phyloP scores from a whole-genome alignment of 768 basidiomycete genomes.

The Leccinum uliginosum region DNA sequence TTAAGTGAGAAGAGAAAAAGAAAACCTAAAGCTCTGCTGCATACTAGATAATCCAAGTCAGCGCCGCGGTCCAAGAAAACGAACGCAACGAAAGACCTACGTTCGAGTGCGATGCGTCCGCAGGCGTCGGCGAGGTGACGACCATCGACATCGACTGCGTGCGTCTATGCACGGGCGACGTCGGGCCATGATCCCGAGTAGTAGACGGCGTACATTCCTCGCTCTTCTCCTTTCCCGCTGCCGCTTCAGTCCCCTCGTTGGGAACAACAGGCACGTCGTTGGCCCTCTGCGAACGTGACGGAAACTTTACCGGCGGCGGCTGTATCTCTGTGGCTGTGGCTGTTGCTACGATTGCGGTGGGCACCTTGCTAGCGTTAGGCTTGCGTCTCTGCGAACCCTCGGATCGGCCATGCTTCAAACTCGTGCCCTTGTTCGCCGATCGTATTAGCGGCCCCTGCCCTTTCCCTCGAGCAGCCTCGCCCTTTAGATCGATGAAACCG shows the following conservation, averaged over 20 bases:
- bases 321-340: not conserved
- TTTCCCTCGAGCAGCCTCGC: not conserved
- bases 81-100: conserved; percentile 7
- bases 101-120: conserved; percentile 9
- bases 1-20: not conserved
- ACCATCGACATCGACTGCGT: conserved; percentile 28
- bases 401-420: conserved; percentile 9
- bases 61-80: not conserved
- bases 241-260: not conserved
- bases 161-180: conserved; percentile 21
- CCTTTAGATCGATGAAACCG: conserved; percentile 17
- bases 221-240: not conserved
- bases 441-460: not conserved
- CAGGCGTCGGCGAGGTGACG: conserved; percentile 10
- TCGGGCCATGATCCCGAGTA: conserved; percentile 1
- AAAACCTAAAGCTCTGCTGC: conserved; percentile 23
- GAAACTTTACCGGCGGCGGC: not conserved
- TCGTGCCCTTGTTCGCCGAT: not conserved
- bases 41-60: conserved; percentile 14
- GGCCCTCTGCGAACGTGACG: not conserved
- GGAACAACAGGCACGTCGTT: not conserved
- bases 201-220: not conserved
- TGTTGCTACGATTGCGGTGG: not conserved
- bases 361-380: not conserved
- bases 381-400: conserved; percentile 7